Base-by-base conservation (phyloP, 164 flowering plant genomes). In the Magnolia officinalis region DNA sequence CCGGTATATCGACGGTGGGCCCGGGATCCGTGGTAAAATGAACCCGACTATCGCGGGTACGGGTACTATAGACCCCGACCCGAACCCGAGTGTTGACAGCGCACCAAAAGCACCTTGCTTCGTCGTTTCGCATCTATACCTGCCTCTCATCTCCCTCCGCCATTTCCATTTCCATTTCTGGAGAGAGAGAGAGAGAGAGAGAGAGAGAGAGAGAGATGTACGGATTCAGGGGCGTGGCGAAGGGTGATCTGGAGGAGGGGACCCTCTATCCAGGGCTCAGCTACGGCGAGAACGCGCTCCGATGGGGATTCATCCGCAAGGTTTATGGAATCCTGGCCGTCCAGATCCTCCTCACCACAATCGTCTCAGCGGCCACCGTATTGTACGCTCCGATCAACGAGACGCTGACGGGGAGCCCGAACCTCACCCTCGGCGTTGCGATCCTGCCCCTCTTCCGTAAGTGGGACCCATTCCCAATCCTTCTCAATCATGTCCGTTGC, bases 291-390 rank as follows among this genome's bases (percentile, higher is more conserved):
- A 95, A 90, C 80, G 90, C 84, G 81, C 93, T 95, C 63, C 95
- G 98, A 19, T 95, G 98, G 98, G 98, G 95, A 0, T 92, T 95
- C 84, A 87, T 95, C 65, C 94, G 97, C 76, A 95, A 95, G 83
- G 99, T 95, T 24, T 95, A 95, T 73, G 96, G 97, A 1, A 95
- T 95, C 72, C 85, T 95, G 23, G 77, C 92, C 21, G 92, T 92
- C 4, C 99, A 95, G 93, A 79, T 95, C 85, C 73, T 93, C 55
- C 88, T 95, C 78, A 95, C 99, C 77, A 88, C 97, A 55, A n/a
- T 85, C 76, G 90, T 93, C 67, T 89, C 99, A 51, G 81, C 89
- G 21, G 55, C 80, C 50, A 89, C 92, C 66, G 94, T 95, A 13
- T 83, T 93, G 19, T 89, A 86, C 74, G 8, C 90, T 29, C 93